These are phyloP conservation scores for Lasiosphaeris hirsuta DNA, from an alignment of 495 filamentous ascomycete genomes.

Conservation along the genomic window DNA sequence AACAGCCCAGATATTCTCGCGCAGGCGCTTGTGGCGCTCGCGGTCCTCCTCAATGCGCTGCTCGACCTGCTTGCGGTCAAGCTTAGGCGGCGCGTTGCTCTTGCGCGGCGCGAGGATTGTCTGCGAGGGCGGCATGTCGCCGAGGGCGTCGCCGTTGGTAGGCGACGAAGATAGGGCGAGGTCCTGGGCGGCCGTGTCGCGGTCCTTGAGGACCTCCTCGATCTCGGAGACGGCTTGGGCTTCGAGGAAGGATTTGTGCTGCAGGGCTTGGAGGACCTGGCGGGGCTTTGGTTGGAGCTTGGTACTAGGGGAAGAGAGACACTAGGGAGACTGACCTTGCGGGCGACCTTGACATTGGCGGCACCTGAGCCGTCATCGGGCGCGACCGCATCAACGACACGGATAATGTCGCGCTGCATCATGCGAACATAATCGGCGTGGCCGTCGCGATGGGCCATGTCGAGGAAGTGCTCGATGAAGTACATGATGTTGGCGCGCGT, in stretches of 20 bases:
- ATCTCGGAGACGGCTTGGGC: slow-evolving; percentile 70
- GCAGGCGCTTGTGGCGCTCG: slow-evolving; percentile 84
- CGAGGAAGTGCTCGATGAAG: slow-evolving; percentile 93
- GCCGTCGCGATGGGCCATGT: slow-evolving; percentile 72
- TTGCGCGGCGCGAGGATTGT: slow-evolving; percentile 29
- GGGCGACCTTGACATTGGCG: slow-evolving; percentile 89
- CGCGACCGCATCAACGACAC: slow-evolving; percentile 84
- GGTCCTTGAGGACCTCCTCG: slow-evolving; percentile 71
- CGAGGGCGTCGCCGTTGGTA: slow-evolving; percentile 31
- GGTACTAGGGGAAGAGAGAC: neutral
- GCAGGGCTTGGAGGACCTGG: slow-evolving; percentile 65
- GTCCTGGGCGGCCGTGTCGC: slow-evolving; percentile 52
- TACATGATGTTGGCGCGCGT: slow-evolving; percentile 98
- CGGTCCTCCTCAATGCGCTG: slow-evolving; percentile 96
- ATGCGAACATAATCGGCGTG: slow-evolving; percentile 78
- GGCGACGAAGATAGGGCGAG: slow-evolving; percentile 31
- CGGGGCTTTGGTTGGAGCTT: neutral
- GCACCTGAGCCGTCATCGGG: slow-evolving; percentile 86
- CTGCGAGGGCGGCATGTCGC: slow-evolving; percentile 29
- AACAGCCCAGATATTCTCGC: slow-evolving; percentile 90
- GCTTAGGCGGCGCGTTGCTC: slow-evolving; percentile 26
- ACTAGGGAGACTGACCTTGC: slow-evolving; percentile 52
- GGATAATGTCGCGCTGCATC: slow-evolving; percentile 89
- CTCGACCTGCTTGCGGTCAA: slow-evolving; percentile 86
- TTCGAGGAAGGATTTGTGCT: slow-evolving; percentile 63